Evolutionary conservation across 2,329 filamentous ascomycete genomes (phyloP), one percentile per base, ranked within the genome.

Genomic region (Chalara sp.): DNA sequence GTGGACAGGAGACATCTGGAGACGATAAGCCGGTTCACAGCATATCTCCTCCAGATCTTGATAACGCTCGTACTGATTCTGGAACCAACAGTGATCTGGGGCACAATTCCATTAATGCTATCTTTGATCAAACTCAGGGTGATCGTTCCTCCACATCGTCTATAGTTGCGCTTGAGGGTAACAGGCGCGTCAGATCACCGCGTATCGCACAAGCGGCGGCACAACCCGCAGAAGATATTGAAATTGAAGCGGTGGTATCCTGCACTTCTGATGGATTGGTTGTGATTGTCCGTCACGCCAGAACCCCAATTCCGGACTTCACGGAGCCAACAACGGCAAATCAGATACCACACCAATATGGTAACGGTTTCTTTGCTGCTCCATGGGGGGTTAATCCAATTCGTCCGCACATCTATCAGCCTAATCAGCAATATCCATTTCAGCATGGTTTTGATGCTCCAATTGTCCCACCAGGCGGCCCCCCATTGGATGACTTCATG

Each of bases 251-350:
- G 2, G 88, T 95, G n/a, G 84, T 95, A 5, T 95, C 89, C 0
- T 95, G 89, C 68, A 89, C 89, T 2, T 95, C 89, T 0, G 89
- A 95, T 65, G 89, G 89, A 1, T 73, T 95, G 1, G 88, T 95
- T 2, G 88, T 95, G 6, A 83, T 92, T 46, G 72, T 95, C 11
- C 80, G 89, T 50, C 81, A 79, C 56, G 89, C 89, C 29, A 79
- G 86, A 30, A 84, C 87, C 4, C 75, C 81, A 6, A 81, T 90
- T 44, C 86, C 85, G 4, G 72, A 89, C 42, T 85, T 85, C 5
- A 72, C 81, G 49, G 74, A 76, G 6, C 73, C 77, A 10, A 65
- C 69, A 30, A 63, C 73, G 3, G 54, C 56, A 21, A 60, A 64
- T 37, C 62, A 74, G 67, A 21, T 21, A 21, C 21, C 21, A 21